A percentile compares a stretch with the other conserved stretches of the same genome.
phyloP scores from a whole-genome alignment of 2,329 filamentous ascomycete species.

The Colletotrichum theobromicola region DNA sequence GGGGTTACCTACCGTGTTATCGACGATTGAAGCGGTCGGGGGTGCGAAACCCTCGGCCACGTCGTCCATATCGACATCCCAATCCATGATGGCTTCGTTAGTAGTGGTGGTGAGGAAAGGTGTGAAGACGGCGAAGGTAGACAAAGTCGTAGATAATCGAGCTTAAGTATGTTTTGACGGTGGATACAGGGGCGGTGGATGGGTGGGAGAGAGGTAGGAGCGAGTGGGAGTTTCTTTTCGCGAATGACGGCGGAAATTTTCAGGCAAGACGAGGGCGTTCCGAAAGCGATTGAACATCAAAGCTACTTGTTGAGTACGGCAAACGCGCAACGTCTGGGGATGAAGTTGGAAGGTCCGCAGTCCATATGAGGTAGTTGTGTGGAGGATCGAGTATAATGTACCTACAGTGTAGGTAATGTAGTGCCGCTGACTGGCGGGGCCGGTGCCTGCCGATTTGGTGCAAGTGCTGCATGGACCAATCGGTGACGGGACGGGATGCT shows the following conservation, averaged over 20 bases:
- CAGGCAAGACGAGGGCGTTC: not conserved
- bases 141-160: not conserved
- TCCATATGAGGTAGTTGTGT: not conserved
- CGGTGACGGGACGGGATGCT: not conserved
- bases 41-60: slow-evolving; percentile 42
- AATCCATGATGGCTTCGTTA: slow-evolving; percentile 60
- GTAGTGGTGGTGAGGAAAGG: not conserved
- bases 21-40: not conserved
- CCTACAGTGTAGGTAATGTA: too few relatives aligned
- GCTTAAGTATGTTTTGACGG: not conserved
- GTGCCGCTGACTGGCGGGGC: not conserved
- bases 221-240: not conserved
- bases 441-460: not conserved
- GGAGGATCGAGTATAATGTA: too few relatives aligned
- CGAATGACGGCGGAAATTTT: not conserved
- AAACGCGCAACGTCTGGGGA: not conserved
- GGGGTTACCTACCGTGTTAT: not conserved
- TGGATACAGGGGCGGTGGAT: not conserved
- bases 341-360: not conserved
- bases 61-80: slow-evolving; percentile 76
- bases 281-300: not conserved
- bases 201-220: not conserved
- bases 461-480: not conserved
- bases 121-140: slow-evolving; percentile 20
- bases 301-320: not conserved